Evolutionary conservation across 768 basidiomycete genomes (phyloP), one percentile per base, ranked within the genome.

Genomic region (Trichaptum fuscoviolaceum): DNA sequence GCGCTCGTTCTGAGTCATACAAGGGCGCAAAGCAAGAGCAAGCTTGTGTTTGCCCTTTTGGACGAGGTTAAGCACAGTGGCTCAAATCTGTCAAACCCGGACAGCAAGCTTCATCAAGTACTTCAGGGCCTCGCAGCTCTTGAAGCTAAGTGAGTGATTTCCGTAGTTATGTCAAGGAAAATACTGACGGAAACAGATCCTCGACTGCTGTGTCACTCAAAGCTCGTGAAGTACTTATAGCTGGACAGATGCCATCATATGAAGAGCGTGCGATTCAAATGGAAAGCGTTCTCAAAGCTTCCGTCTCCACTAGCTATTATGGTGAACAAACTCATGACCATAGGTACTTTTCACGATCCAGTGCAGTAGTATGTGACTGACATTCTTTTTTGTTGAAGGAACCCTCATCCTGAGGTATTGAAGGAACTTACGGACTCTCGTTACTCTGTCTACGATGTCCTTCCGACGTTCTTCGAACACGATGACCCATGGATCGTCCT

Each of bases 381-480:
- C 63, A 68, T 59, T 7, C 66, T 60, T 67, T 58, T 7, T 3
- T 1, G 15, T 36, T 63, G 20, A 63, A 93, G 95, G 72, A 84
- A 85, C 0, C 97, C 96, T 9, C 91, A 93, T 23, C 81, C 86
- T 2, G 96, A 99, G 68, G 84, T 95, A 42, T 82, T 99, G 71
- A 88, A 88, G 73, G 97, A 99, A 78, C 85, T 99, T 27, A 93
- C 91, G 68, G 97, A 99, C 78, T 98, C 96, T 7, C 86, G 93
- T 58, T 99, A 96, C 78, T 95, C 94, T 17, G 96, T 99, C 18
- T 99, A 90, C 77, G 97, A 99, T 74, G 97, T 99, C 7, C 85
- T 99, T 61, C 95, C 96, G 3, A 85, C 93, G 7, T 99, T 99
- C 83, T 99, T 99, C 86, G 87, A 85, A 67, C 92, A 96, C 73